These are phyloP conservation scores for Vaccinium vitisidaea DNA, from an alignment of 148 eudicot genomes.

Conservation along the genomic window DNA sequence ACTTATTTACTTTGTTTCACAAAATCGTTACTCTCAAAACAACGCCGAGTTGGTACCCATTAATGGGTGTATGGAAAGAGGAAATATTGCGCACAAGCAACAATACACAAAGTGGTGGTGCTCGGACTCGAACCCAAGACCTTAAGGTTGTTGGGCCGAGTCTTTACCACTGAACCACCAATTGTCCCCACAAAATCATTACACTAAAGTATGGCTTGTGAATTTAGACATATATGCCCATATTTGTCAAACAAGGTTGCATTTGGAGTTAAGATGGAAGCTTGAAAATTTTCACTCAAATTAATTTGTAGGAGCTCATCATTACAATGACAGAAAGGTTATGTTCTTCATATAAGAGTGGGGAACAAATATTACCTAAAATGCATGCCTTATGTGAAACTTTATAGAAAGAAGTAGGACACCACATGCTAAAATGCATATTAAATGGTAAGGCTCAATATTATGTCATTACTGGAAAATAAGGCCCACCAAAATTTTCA, in stretches of 20 bases:
- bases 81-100: neutral
- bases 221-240: conserved; percentile 7
- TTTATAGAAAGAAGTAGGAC: neutral
- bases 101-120: too few species aligned
- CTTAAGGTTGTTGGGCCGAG: too few species aligned
- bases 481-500: neutral
- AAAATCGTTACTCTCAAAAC: too few species aligned
- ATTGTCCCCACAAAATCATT: too few species aligned
- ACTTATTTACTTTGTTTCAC: neutral
- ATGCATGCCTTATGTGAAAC: neutral
- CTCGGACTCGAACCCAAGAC: too few species aligned
- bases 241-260: neutral
- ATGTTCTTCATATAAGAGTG: neutral
- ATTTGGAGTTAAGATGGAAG: neutral
- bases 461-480: neutral
- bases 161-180: too few species aligned
- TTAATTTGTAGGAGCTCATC: neutral
- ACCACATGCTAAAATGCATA: neutral
- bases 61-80: too few species aligned
- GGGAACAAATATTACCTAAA: neutral
- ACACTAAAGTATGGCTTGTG: neutral
- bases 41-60: too few species aligned
- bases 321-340: neutral
- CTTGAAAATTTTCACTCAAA: neutral
- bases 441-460: neutral